Conservation (phyloP, 2,329 filamentous ascomycete species). For the Purpureocillium takamizusanense region DNA sequence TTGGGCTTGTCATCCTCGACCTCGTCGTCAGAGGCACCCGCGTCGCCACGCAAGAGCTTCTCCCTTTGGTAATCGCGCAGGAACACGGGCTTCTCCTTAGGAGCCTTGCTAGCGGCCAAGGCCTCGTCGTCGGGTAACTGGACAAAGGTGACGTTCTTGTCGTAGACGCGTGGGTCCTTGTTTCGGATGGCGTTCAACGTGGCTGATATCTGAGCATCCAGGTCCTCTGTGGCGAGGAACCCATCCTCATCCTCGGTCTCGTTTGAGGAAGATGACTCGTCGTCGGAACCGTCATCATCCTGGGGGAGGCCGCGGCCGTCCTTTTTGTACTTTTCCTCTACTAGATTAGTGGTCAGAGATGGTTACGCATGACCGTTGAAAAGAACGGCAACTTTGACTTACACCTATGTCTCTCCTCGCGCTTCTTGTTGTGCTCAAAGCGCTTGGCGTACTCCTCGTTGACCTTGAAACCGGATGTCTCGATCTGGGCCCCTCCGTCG, state of each 20-base stretch:
- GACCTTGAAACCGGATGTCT: constrained; percentile 57
- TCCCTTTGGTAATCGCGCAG: constrained; percentile 87
- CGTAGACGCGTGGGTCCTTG: constrained; percentile 89
- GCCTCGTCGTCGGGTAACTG: constrained; percentile 45
- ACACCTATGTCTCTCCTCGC: constrained; percentile 73
- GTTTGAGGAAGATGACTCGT: constrained; percentile 59
- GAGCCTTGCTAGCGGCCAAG: constrained; percentile 28
- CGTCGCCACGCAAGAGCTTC: constrained; percentile 69
- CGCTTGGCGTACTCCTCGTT: constrained; percentile 83
- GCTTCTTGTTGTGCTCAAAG: constrained; percentile 96
- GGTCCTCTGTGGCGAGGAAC: constrained; percentile 72
- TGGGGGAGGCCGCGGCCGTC: constrained; percentile 25
- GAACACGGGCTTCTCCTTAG: constrained; percentile 76
- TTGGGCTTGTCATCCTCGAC: constrained; percentile 45
- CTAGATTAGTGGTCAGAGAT: constrained; percentile 31
- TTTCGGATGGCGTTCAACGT: constrained; percentile 80
- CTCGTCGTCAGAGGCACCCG: constrained; percentile 49
- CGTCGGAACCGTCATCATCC: constrained; percentile 35
- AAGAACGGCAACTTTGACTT: too few relatives aligned
- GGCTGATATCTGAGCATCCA: constrained; percentile 80
- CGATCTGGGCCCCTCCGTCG: constrained; percentile 30
- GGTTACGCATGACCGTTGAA: constrained; percentile 4
- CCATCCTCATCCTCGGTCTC: constrained; percentile 88
- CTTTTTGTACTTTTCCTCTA: constrained; percentile 76
- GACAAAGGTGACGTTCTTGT: constrained; percentile 73